Evolutionary conservation across 495 filamentous ascomycete species (phyloP), one percentile per base, ranked within the genome.

Genomic region (Hypoxylon intermedium): DNA sequence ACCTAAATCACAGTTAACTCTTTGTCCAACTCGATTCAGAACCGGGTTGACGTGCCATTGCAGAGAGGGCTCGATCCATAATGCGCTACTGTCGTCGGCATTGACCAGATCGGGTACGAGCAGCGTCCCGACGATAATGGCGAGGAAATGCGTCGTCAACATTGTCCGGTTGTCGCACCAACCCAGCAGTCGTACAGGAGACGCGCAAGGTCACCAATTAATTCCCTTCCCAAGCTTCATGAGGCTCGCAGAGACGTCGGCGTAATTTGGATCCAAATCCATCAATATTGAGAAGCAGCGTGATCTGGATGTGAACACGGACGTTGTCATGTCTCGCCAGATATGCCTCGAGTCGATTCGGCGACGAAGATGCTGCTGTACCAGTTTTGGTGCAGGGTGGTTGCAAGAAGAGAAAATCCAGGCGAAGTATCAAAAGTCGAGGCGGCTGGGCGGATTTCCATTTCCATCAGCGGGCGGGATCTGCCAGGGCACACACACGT

Each of bases 31-130:
- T 18, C 42, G 15, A 31, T 36, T 48, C 15, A 46, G 21, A 16
- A 23, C 36, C 53, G 37, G 42, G 19, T 31, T 12, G 34, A 74
- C 75, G 49, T 75, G 74, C 77, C 77, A 79, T 53, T 74, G 63
- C 33, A 58, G 53, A 20, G 77, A 78, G 9, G 75, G 74, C 37
- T 76, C 71, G 51, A 79, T 70, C 77, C 75, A 77, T 55, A 77
- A 52, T 21, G 74, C 73, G 16, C 33, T 51, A 2, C 53, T 41
- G 42, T 54, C 64, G 40, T 57, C 65, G 37, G 69, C 73, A 37
- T 58, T 60, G 48, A 67, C 74, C 45, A 74, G 53, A 64, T 56
- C 57, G 37, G 72, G 67, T 51, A 66, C 63, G 60, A 72, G 63
- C 34, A 78, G 65, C 63, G 77, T 73, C 72, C 68, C 74, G 61